Percentiles rank a stretch among this genome's conserved stretches.
Conservation (phyloP, 1,284 basidiomycete genomes). For the Earliella scabrosa region DNA sequence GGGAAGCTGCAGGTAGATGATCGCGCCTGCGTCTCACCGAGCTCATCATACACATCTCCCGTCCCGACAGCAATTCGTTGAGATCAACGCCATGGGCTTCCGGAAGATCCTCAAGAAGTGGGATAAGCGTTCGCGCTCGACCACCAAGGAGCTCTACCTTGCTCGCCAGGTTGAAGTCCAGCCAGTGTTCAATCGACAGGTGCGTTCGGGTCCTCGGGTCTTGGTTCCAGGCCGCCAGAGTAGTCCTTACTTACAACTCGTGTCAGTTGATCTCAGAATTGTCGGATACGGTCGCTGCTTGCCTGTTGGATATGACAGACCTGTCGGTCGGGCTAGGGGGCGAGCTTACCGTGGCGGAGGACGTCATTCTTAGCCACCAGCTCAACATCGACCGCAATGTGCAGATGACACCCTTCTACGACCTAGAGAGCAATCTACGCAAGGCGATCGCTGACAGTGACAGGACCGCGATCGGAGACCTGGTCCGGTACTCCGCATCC, state of each 20-base stretch:
- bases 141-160: constrained; percentile 96
- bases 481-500: constrained; percentile 74
- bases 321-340: constrained; percentile 76
- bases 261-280: constrained; percentile 91
- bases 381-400: constrained; percentile 65
- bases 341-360: constrained; percentile 56
- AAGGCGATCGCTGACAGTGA: constrained; percentile 74
- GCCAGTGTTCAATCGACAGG: constrained; percentile 96
- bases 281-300: constrained; percentile 93
- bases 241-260: no score
- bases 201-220: constrained; percentile 37
- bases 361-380: constrained; percentile 70
- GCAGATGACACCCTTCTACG: constrained; percentile 77
- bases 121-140: constrained; percentile 95
- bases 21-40: constrained; percentile 17
- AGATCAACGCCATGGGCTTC: constrained; percentile 98
- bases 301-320: constrained; percentile 91
- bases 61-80: constrained; percentile 85
- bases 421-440: constrained; percentile 85
- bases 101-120: constrained; percentile 99
- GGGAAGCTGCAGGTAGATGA: constrained; percentile 86
- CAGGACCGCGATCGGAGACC: constrained; percentile 63
- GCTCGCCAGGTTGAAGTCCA: constrained; percentile 98
- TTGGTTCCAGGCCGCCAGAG: no score
- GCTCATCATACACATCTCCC: constrained; percentile 28